Conservation (phyloP, 345 rosid genomes). For the Reutealis trisperma region DNA sequence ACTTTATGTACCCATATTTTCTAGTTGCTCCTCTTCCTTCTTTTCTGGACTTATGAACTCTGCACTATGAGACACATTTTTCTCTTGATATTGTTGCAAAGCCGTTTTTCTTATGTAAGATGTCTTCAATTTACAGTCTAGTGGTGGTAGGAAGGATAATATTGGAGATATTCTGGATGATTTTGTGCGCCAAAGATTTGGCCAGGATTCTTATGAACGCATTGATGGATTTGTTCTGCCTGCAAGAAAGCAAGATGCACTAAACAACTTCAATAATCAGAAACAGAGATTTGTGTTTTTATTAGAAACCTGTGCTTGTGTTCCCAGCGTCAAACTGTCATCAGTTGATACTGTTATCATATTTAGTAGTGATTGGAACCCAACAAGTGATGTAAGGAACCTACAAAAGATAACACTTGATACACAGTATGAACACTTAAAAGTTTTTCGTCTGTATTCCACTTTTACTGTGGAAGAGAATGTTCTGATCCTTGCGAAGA, state of each 20-base stretch:
- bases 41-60: not conserved
- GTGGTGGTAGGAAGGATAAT: constrained; percentile 51
- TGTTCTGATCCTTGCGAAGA: constrained; percentile 64
- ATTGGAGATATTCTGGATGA: constrained; percentile 89
- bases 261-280: constrained; percentile 70
- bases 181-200: constrained; percentile 70
- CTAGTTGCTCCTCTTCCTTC: not conserved
- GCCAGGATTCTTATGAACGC: constrained; percentile 77
- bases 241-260: constrained; percentile 54
- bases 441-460: constrained; percentile 74
- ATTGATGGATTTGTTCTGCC: constrained; percentile 45
- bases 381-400: constrained; percentile 60
- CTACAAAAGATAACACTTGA: constrained; percentile 73
- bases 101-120: not conserved
- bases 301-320: constrained; percentile 86
- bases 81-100: constrained; percentile 12
- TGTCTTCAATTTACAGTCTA: constrained; percentile 45
- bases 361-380: constrained; percentile 80
- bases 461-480: constrained; percentile 78
- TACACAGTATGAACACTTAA: constrained; percentile 56
- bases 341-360: constrained; percentile 71
- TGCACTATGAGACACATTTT: not conserved
- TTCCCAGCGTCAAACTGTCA: constrained; percentile 61
- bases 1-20: not conserved
- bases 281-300: constrained; percentile 69